phyloP scores from a whole-genome alignment of 2,329 filamentous ascomycete species.

The Monosporascus sp. region DNA sequence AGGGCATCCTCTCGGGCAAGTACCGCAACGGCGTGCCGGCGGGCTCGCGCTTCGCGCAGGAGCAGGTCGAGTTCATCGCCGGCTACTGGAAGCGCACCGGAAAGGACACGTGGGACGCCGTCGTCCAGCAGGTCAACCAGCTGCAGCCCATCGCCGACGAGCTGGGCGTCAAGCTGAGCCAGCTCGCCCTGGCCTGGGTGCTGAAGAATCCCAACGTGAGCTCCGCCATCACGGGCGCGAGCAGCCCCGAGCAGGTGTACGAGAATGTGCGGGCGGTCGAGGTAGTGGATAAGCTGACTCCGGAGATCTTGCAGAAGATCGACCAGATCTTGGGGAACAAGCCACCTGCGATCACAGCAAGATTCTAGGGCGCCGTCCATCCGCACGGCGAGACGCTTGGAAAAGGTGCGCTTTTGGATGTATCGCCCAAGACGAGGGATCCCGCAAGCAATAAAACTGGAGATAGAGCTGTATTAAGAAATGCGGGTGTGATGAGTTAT shows the following conservation, averaged over 20 bases:
- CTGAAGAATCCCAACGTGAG: constrained; percentile 58
- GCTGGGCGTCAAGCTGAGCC: constrained; percentile 53
- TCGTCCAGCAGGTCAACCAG: constrained; percentile 56
- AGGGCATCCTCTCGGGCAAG: constrained; percentile 61
- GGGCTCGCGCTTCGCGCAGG: constrained; percentile 36
- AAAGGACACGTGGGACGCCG: constrained; percentile 48
- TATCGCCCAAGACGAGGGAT: background rate
- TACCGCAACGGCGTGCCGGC: constrained; percentile 55
- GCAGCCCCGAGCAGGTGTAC: constrained; percentile 52
- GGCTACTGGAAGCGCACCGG: constrained; percentile 47
- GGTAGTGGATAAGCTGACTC: constrained; percentile 51
- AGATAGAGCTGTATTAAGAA: too few relatives aligned
- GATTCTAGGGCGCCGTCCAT: constrained; percentile 23
- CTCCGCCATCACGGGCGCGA: constrained; percentile 57
- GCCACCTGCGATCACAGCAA: constrained; percentile 37
- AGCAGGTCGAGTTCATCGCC: constrained; percentile 51
- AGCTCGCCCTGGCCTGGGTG: constrained; percentile 58
- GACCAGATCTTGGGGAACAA: constrained; percentile 56
- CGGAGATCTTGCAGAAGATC: constrained; percentile 55
- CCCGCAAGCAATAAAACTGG: too few relatives aligned
- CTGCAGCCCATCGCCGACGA: constrained; percentile 60
- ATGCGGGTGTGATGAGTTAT: too few relatives aligned
- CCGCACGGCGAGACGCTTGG: constrained; percentile 3
- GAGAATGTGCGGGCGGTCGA: constrained; percentile 53
- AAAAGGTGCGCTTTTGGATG: constrained; percentile 3